A percentile compares a stretch with the other conserved stretches of the same genome.
These are phyloP conservation scores for Lonicera japonica DNA, from an alignment of 129 eudicot species.

Conservation along the genomic window DNA sequence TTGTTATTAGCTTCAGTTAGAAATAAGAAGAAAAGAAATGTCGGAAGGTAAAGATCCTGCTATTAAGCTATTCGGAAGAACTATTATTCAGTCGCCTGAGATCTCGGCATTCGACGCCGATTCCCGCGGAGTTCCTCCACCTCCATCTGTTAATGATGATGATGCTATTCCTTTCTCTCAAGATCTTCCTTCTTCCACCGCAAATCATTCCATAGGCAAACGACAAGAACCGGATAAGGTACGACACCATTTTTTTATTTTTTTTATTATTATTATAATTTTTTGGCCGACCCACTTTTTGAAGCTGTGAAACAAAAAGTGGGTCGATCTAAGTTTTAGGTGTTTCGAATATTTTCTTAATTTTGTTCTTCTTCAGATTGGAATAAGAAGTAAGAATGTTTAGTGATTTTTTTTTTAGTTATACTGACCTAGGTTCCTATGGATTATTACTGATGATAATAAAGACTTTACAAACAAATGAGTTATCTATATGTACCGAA, in stretches of 20 bases:
- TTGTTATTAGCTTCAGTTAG: too few relatives aligned
- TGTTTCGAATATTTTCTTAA: not conserved
- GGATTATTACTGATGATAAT: too few relatives aligned
- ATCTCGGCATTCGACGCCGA: constrained; percentile 18
- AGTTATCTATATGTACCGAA: too few relatives aligned
- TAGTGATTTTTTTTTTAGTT: too few relatives aligned
- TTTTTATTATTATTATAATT: not conserved
- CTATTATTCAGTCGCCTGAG: constrained; percentile 70
- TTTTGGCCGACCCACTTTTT: constrained; percentile 2
- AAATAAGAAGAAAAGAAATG: constrained; percentile 32
- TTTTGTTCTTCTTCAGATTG: too few relatives aligned
- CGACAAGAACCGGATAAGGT: constrained; percentile 28
- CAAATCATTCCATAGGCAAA: constrained; percentile 15
- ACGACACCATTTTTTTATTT: not conserved
- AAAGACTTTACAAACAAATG: too few relatives aligned
- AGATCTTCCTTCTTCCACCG: constrained; percentile 33
- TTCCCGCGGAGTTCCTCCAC: constrained; percentile 11
- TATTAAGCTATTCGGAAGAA: constrained; percentile 70
- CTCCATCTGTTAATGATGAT: constrained; percentile 3
- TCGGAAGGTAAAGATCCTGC: constrained; percentile 64
- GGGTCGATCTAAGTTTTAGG: constrained; percentile 26
- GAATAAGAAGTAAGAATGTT: too few relatives aligned
- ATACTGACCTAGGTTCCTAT: too few relatives aligned
- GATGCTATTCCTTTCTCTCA: constrained; percentile 16
- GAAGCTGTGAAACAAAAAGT: not conserved